These are phyloP conservation scores for Trichoderma hamatum DNA, from an alignment of 2,329 filamentous ascomycete genomes.

Conservation along the genomic window DNA sequence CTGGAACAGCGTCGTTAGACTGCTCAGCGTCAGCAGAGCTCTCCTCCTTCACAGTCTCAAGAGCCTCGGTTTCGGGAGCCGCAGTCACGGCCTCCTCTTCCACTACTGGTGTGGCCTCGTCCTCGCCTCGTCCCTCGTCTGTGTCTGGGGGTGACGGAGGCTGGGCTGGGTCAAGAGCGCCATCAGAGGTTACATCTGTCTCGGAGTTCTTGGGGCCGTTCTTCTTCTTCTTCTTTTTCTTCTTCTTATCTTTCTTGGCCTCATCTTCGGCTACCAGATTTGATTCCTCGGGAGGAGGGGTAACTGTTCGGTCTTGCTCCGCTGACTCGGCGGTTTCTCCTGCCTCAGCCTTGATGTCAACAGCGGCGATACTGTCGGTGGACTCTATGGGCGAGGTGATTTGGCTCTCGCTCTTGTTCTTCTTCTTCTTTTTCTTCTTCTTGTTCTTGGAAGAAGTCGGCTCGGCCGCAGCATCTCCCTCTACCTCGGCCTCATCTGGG, in stretches of 20 bases:
- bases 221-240: conserved; percentile 29
- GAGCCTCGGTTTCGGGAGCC: conserved; percentile 2
- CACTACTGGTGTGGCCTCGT: conserved; percentile 9
- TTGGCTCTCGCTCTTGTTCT: conserved; percentile 31
- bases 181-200: conserved; percentile 20
- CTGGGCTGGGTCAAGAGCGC: conserved; percentile 23
- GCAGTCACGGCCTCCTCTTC: conserved; percentile 17
- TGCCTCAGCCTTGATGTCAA: conserved; percentile 19
- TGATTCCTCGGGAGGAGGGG: conserved; percentile 22
- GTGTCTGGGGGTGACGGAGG: conserved; percentile 24
- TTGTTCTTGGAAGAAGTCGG: conserved; percentile 27
- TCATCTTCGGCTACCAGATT: conserved; percentile 21
- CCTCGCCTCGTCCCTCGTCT: conserved; percentile 21
- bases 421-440: conserved; percentile 33
- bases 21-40: conserved; percentile 14
- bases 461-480: conserved; percentile 16
- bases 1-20: conserved; percentile 1
- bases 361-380: conserved; percentile 17
- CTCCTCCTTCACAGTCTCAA: conserved; percentile 21
- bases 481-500: conserved; percentile 23
- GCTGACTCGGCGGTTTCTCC: conserved; percentile 8
- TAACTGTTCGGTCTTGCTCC: conserved; percentile 25
- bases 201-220: conserved; percentile 23
- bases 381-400: conserved; percentile 15
- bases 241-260: conserved; percentile 28